Percentiles rank a stretch among this genome's conserved stretches.
Conservation (phyloP, 1,284 basidiomycete genomes). For the Cryptococcus hybrid region DNA sequence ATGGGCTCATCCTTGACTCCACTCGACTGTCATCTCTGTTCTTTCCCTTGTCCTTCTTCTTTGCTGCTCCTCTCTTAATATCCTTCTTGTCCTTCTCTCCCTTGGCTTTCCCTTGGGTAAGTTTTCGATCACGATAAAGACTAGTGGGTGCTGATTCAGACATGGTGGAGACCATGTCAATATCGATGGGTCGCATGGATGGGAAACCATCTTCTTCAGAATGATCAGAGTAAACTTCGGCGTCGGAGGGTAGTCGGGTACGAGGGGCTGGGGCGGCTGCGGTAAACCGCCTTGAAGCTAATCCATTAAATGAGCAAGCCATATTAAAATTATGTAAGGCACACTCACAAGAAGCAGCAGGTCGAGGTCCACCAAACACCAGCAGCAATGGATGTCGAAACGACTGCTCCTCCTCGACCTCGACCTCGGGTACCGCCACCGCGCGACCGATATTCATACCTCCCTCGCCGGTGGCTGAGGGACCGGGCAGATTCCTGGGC, state of each 20-base stretch:
- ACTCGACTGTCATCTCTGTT: slow-evolving; percentile 2
- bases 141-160: slow-evolving; percentile 88
- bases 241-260: slow-evolving; percentile 52
- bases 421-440: slow-evolving; percentile 19
- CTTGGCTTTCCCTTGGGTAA: slow-evolving; percentile 38
- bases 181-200: slow-evolving; percentile 62
- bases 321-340: not conserved
- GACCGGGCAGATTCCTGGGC: not conserved
- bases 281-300: not conserved
- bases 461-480: not conserved
- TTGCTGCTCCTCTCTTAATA: not conserved
- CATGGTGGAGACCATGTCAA: slow-evolving; percentile 74
- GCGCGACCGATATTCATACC: not conserved
- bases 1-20: slow-evolving; percentile 43
- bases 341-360: slow-evolving; percentile 13
- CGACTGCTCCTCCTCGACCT: slow-evolving; percentile 52
- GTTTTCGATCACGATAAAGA: slow-evolving; percentile 55
- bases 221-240: slow-evolving; percentile 81
- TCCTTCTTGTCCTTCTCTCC: slow-evolving; percentile 39
- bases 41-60: slow-evolving; percentile 3
- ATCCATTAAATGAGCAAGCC: not conserved
- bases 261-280: slow-evolving; percentile 36
- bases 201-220: slow-evolving; percentile 85
- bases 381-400: slow-evolving; percentile 42
- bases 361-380: slow-evolving; percentile 51